Base-by-base conservation (phyloP, 805 yeast species). In the Wickerhamiella vanderwaltii region DNA sequence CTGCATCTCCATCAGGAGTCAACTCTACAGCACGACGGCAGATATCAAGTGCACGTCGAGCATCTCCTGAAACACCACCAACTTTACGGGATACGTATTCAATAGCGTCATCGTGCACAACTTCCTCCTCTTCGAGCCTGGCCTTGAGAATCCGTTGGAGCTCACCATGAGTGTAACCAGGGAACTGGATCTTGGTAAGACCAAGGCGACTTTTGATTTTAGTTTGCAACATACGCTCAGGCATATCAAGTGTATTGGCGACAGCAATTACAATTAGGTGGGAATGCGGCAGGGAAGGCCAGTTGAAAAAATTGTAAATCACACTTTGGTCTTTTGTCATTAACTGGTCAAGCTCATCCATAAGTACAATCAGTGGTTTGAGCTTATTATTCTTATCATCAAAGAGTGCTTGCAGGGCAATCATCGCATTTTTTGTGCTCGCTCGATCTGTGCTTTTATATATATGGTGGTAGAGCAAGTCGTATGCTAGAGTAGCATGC, bases 21-120 rank as follows among this genome's bases (percentile, higher is more conserved):
- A 87, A 67, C 55, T 85, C 95, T 6, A 87, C 79, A 0, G 96
- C 95, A 44, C 96, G 65, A 29, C 87, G 70, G 54, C 95, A 81
- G 18, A 91, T 81, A 44, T 80, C 80, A 43, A 91, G 65, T 0
- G 95, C 96, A 45, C 97, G 67, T 53, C 99, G 69, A 1, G 96
- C 98, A 65, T 91, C 99, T 45, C 99, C 98, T 57, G 93, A 82
- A 2, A 91, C 96, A 61, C 91, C 76, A 4, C 97, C 95, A 33
- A 91, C 93, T 58, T 86, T 87, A 60, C 96, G 71, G 1, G 95
- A 75, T 0, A 95, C 95, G 65, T 81, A 86, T 45, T 80, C 88
- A 48, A 87, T 73, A 0, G 98, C 95, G 35, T 60, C 62, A 2
- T 40, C 44, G 2, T 45, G 48, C 1, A 50, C 43, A 13, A 29